Base-by-base conservation (phyloP, 441 rosid species). In the Kokia cookei region DNA sequence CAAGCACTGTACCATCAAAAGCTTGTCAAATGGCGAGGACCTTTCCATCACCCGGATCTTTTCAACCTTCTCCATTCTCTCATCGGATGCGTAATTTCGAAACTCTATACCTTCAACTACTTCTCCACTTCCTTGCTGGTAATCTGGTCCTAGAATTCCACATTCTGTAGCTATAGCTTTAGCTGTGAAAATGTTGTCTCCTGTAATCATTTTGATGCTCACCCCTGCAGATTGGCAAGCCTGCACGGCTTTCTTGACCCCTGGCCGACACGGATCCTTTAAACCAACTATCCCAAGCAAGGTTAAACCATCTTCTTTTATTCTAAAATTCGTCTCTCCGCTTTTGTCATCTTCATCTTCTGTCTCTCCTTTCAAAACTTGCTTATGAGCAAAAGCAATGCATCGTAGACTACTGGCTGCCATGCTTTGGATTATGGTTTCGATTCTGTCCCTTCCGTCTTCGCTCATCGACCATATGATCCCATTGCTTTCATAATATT, bases 331-430 rank as follows among this genome's bases (percentile, higher is more conserved):
- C 4, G 32, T 42, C 51, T 19, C 19, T 43, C 69, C 5, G 1
- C 51, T 65, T 14, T 12, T 27, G 19, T 42, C 69, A 65, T 5
- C 17, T 2, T 22, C 22, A 12, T 22, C 7, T 65, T 19, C 53
- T 4, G 14, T 43, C 22, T 65, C 53, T 17, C 55, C 82, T 53
- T 78, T 69, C 22, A 22, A 17, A 3, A 66, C 60, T 26, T 65
- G 54, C 75, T 60, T 80, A 45, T 80, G 71, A 0, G 88, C 92
- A 40, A 85, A 80, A 5, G 86, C 90, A 32, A 84, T 76, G 78
- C 92, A 83, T 40, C 90, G 66, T 27, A 88, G 67, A 73, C 90
- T 83, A 51, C 82, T 84, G 22, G 73, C 73, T n/a, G 93, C 93
- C 86, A 87, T 85, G 7, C 76, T 50, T 69, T 85, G 74, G 47